Evolutionary conservation across 106 monocot species (phyloP).

Genomic region (Dendrobium nobile): DNA sequence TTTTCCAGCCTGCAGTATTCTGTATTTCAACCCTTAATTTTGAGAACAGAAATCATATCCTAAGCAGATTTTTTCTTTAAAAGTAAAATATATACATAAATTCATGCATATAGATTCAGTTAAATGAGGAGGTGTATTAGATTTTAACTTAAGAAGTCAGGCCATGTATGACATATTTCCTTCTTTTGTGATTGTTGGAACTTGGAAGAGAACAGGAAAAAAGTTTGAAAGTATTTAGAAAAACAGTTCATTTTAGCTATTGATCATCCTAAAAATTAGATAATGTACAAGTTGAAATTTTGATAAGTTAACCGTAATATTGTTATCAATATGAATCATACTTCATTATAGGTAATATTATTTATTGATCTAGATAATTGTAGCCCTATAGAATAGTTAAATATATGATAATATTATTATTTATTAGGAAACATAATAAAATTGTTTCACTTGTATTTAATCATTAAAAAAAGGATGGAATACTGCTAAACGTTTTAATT

Average conservation of each 20-base stretch:
- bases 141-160: neutral
- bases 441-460: neutral
- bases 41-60: constrained; percentile 19
- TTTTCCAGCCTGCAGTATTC: constrained; percentile 62
- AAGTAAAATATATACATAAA: neutral
- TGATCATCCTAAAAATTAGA: neutral
- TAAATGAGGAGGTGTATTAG: neutral
- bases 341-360: neutral
- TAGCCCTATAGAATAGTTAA: neutral
- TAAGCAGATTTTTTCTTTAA: constrained; percentile 1
- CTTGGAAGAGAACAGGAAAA: neutral
- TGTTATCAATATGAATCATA: neutral
- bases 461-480: neutral
- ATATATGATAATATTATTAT: neutral
- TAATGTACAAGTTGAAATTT: neutral
- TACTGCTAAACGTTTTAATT: neutral
- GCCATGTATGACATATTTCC: neutral
- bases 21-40: constrained; percentile 33
- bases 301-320: neutral
- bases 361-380: neutral
- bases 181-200: neutral
- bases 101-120: neutral
- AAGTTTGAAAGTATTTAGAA: neutral
- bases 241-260: neutral
- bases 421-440: too few relatives aligned